phyloP scores from a whole-genome alignment of 768 basidiomycete species.

The Boletus subparvulus region DNA sequence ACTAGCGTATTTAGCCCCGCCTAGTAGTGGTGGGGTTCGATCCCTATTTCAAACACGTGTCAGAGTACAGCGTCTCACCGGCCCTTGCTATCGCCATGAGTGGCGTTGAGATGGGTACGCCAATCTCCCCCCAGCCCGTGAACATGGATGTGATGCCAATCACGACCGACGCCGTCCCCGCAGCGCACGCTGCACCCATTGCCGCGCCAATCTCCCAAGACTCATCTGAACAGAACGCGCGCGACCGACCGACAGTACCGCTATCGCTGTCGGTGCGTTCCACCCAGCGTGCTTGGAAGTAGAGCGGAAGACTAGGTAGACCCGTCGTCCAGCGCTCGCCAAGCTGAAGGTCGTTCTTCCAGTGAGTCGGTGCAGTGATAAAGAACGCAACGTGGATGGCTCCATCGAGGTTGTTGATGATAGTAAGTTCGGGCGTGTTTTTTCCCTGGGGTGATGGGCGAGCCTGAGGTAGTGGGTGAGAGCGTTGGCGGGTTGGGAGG shows the following conservation, averaged over 20 bases:
- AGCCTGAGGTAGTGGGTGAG: not conserved
- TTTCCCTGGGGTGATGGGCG: not conserved
- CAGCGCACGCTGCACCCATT: slow-evolving; percentile 14
- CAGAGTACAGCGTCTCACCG: not conserved
- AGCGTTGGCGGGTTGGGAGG: not conserved
- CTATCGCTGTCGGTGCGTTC: slow-evolving; percentile 10
- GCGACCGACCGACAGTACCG: slow-evolving; percentile 4
- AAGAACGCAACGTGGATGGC: slow-evolving; percentile 23
- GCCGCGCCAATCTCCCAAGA: slow-evolving; percentile 20
- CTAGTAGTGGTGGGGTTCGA: not conserved
- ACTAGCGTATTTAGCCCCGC: slow-evolving; percentile 9
- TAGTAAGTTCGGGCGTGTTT: slow-evolving; percentile 19
- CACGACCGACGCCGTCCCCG: slow-evolving; percentile 22
- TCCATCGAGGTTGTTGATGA: slow-evolving; percentile 20
- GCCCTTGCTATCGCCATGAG: slow-evolving; percentile 11
- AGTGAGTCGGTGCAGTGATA: slow-evolving; percentile 3
- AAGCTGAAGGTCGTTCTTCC: slow-evolving; percentile 18
- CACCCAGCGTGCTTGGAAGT: slow-evolving; percentile 15
- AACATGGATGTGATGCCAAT: not conserved
- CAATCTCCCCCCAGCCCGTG: not conserved
- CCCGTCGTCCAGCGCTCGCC: slow-evolving; percentile 19
- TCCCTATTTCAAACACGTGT: too few relatives aligned
- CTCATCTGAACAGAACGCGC: slow-evolving; percentile 15
- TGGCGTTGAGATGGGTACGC: slow-evolving; percentile 1
- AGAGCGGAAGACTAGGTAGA: slow-evolving; percentile 8